Base-by-base conservation (phyloP, 495 filamentous ascomycete genomes). In the Penicillium ochrochloron region DNA sequence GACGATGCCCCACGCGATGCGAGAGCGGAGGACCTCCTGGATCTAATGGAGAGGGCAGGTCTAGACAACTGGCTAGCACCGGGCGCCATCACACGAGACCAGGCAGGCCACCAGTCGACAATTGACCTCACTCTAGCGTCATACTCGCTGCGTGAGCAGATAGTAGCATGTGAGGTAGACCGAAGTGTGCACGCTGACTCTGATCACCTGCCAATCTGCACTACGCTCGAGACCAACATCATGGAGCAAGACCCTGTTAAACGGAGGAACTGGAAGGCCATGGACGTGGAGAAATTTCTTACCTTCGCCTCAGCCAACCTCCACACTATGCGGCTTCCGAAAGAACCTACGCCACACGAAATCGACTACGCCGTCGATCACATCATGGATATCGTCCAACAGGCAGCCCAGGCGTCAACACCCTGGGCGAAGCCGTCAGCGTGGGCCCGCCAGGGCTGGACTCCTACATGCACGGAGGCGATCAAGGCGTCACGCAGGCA, bases 401-500 rank as follows among this genome's bases (percentile, higher is more conserved):
- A 39, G 2, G 64, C 21, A 0, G 63, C 66, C 27, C 37, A 63
- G 2, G 37, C 5, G 0, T 60, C 63, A 29, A 62, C 56, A 21
- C 66, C 58, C 11, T 65, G 57, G 59, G 55, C 63, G 1, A 57
- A 23, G 8, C 66, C 61, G 0, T 66, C 63, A 17, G 2, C 14
- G 15, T 69, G 41, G 34, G 34, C 60, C 14, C 64, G 63, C 27
- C 63, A 53, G 0, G 44, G 59, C 5, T 69, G 59, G 27, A 67
- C 41, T 7, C 15, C 39, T 0, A 59, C 69, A 34, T 72, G 67
- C 44, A 25, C 29, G 5, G 51, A 69, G 23, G 59, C 59, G 0
- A 35, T 72, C n/a, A 60, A 61, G 14, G 39, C 31, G 1, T 31
- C 57, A 14, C 58, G 62, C 12, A 58, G 46, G 0, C 48, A 60